Base-by-base conservation (phyloP, 331 rosid genomes). In the Pyrus hybrid region DNA sequence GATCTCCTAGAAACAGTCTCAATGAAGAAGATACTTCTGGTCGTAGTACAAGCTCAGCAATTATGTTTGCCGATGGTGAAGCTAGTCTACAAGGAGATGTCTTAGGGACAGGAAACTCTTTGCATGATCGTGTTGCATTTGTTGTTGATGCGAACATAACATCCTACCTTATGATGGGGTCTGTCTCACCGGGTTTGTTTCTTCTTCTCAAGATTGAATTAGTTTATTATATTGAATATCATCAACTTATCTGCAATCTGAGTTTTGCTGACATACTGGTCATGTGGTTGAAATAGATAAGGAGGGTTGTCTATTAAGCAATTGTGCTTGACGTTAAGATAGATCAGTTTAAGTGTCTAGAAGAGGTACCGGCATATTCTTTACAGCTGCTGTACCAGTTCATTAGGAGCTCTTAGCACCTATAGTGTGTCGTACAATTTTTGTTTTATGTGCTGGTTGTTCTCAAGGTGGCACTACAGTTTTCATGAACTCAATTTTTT, bases 101-200 rank as follows among this genome's bases (percentile, higher is more conserved):
- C 70, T 77, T 83, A 71, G 84, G 88, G 84, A 73, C 85, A 72
- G 96, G 87, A 66, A 88, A 84, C 77, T 93, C 89, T 78, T 73
- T 82, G 56, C 75, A 85, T 72, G 85, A 85, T 57, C 96, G 91
- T 65, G 96, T 95, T 82, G 99, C 99, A 75, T 92, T 95, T 87
- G 83, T 92, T 60, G 98, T 95, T 80, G 99, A 95, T 83, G 99
- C 99, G 47, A 95, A 92, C 81, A 92, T 95, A 81, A 95, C 99
- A 65, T 95, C 99, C 76, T 95, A 95, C 85, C 97, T 95, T 70
- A 95, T 95, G 97, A 95, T 95, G 97, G 99, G 99, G 22, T 95
- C 97, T 76, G 97, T 95, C 86, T 95, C 98, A 80, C 98, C 96
- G 83, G 98, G 98, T 92, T 81, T 84, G 86, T 79, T 80, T 61